Percentiles rank a stretch among this genome's conserved stretches.
phyloP scores from a whole-genome alignment of 164 flowering plant species.

The Nymphaea thermarum region DNA sequence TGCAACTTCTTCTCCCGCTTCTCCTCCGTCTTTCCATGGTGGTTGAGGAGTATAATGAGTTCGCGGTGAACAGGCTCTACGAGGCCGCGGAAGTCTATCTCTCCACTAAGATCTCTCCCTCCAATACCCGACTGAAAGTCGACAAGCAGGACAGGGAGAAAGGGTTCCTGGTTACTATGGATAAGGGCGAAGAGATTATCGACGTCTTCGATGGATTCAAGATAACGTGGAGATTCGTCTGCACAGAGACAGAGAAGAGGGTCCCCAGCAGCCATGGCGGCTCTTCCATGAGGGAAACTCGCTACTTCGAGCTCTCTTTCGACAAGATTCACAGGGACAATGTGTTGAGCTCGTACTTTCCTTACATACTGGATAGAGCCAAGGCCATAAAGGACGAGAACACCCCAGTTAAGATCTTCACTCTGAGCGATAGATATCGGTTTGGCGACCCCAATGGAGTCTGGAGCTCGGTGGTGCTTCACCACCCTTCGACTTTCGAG shows the following conservation, averaged over 20 bases:
- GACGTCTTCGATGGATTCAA: slow-evolving; percentile 10
- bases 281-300: slow-evolving; percentile 15
- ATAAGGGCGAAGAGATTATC: slow-evolving; percentile 5
- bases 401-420: slow-evolving; percentile 46
- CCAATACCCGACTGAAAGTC: neutral
- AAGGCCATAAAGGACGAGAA: slow-evolving; percentile 28
- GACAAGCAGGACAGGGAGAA: slow-evolving; percentile 7
- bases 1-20: slow-evolving; percentile 12
- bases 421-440: slow-evolving; percentile 22
- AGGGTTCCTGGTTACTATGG: slow-evolving; percentile 5
- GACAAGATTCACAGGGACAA: slow-evolving; percentile 23
- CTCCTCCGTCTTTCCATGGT: slow-evolving; percentile 24
- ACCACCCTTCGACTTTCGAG: slow-evolving; percentile 48
- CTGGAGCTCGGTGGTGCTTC: slow-evolving; percentile 20
- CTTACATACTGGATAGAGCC: slow-evolving; percentile 28
- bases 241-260: neutral
- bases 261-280: slow-evolving; percentile 2
- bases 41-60: slow-evolving; percentile 15
- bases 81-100: slow-evolving; percentile 15
- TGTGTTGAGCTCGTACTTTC: slow-evolving; percentile 26
- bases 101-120: slow-evolving; percentile 8
- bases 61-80: slow-evolving; percentile 12
- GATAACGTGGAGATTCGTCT: slow-evolving; percentile 7
- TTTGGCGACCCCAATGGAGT: slow-evolving; percentile 15
- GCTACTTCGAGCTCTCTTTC: slow-evolving; percentile 30